A percentile compares a stretch with the other conserved stretches of the same genome.
Conservation (phyloP, 176 grass and related monocot genomes). For the Neostapfia colusana region DNA sequence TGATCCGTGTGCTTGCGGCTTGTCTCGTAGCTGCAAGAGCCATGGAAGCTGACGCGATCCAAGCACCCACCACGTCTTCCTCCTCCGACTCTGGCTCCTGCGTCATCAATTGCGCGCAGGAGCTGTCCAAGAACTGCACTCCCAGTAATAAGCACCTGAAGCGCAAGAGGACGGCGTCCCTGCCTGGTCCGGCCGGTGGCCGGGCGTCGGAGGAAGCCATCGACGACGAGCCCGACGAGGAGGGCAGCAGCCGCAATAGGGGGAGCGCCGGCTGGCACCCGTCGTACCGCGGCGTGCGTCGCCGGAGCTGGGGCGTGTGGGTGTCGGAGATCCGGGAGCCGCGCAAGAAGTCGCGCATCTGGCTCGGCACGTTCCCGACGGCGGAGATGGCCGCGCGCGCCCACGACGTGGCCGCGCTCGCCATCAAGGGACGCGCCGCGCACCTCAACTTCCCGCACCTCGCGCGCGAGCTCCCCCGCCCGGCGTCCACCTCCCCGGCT, state of each 20-base stretch:
- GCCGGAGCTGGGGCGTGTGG: slow-evolving; percentile 70
- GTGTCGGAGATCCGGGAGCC: slow-evolving; percentile 74
- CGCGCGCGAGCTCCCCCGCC: slow-evolving; percentile 38
- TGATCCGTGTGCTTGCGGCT: background rate
- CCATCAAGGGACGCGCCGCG: slow-evolving; percentile 60
- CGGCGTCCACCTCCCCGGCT: slow-evolving; percentile 40
- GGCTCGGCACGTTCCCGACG: slow-evolving; percentile 67
- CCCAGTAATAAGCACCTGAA: slow-evolving; percentile 24
- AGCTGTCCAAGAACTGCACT: slow-evolving; percentile 1
- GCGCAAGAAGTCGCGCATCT: slow-evolving; percentile 73
- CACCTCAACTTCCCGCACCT: slow-evolving; percentile 69
- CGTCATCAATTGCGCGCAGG: slow-evolving; percentile 37
- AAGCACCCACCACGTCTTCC: slow-evolving; percentile 40
- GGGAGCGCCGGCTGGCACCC: slow-evolving; percentile 47
- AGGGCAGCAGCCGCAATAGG: slow-evolving; percentile 12
- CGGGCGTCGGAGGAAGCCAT: background rate
- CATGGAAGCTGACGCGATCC: slow-evolving; percentile 48
- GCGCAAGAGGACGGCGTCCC: slow-evolving; percentile 10
- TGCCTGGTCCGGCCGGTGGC: background rate
- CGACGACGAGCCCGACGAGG: background rate
- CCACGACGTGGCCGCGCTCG: slow-evolving; percentile 59
- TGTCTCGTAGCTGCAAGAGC: background rate
- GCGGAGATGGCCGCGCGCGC: slow-evolving; percentile 69
- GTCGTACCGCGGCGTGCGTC: slow-evolving; percentile 60
- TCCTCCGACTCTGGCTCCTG: slow-evolving; percentile 27